Base-by-base conservation (phyloP, 805 yeast genomes). In the Saturnispora halmiae region DNA sequence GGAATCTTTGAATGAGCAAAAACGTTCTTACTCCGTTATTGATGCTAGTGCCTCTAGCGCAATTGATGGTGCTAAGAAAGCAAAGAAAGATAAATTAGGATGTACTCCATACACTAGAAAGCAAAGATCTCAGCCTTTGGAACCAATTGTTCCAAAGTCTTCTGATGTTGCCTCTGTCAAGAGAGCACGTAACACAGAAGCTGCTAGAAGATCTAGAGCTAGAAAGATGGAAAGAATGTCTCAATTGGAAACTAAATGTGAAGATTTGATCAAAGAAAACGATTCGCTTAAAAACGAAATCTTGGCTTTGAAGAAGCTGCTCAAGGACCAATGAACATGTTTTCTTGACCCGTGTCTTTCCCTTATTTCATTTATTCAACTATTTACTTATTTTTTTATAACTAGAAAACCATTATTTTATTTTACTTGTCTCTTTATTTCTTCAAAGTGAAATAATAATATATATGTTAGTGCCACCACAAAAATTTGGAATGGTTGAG, bases 121-220 rank as follows among this genome's bases (percentile, higher is more conserved):
- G 68, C 82, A 75, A 51, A 77, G 95, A 53, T 48, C 73, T 22
- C 64, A 67, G 44, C 94, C 94, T 7, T 69, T 86, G 60, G 66
- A 70, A 50, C 94, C 94, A 8, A 70, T 87, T 42, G 72, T 73
- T 35, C 69, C 74, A 25, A 73, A 71, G 34, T 59, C 67, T 20
- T 63, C 59, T 36, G 95, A 87, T 60, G 75, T 80, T n/a, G 73
- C 72, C 43, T 75, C 85, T 34, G 60, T 82, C 53, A 90, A 90
- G 67, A 79, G 97, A 59, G 97, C 97, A 7, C 79, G 90, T 63
- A 90, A 92, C 72, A 90, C 90, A n/a, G 95, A 87, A 59, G 96
- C 97, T 51, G 96, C 96, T 6, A 78, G 96, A 62, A 76, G 96
- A 57, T 86, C 95, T 21, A 72, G 96, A 55, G 96, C 96, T 19